Percentiles rank a stretch among this genome's conserved stretches.
Evolutionary conservation across 2,329 filamentous ascomycete species (phyloP).

Genomic region (Epichloe elymi): DNA sequence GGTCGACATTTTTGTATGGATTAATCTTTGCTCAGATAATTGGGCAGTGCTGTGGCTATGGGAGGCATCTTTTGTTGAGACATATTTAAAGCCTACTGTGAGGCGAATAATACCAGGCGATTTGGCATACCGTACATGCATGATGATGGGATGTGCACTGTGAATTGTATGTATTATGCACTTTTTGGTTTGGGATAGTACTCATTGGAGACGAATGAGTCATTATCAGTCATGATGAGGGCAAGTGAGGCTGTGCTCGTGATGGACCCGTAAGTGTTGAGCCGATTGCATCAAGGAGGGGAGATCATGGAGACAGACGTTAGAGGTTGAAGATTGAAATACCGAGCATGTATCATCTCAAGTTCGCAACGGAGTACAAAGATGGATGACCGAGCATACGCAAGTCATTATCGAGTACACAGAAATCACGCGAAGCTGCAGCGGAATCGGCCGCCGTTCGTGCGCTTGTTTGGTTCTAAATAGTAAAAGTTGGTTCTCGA

Average conservation of each 20-base stretch:
- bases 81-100: not conserved
- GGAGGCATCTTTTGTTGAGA: constrained; percentile 1
- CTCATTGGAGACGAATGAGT: not conserved
- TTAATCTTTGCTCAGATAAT: constrained; percentile 7
- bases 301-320: too few relatives aligned
- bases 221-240: too few relatives aligned
- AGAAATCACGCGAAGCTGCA: too few relatives aligned
- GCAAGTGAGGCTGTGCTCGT: too few relatives aligned
- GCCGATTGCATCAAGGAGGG: too few relatives aligned
- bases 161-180: not conserved
- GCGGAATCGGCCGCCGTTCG: not conserved
- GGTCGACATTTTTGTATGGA: constrained; percentile 9
- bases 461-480: not conserved
- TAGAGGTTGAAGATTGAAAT: too few relatives aligned
- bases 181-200: not conserved
- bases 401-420: not conserved
- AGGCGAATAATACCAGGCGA: not conserved
- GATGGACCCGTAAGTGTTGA: too few relatives aligned
- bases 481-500: too few relatives aligned
- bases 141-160: not conserved
- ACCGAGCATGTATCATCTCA: too few relatives aligned
- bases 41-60: not conserved
- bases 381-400: not conserved
- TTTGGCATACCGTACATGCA: not conserved
- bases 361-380: not conserved